phyloP scores from a whole-genome alignment of 164 flowering plant genomes.

The Nelumbo lutea region DNA sequence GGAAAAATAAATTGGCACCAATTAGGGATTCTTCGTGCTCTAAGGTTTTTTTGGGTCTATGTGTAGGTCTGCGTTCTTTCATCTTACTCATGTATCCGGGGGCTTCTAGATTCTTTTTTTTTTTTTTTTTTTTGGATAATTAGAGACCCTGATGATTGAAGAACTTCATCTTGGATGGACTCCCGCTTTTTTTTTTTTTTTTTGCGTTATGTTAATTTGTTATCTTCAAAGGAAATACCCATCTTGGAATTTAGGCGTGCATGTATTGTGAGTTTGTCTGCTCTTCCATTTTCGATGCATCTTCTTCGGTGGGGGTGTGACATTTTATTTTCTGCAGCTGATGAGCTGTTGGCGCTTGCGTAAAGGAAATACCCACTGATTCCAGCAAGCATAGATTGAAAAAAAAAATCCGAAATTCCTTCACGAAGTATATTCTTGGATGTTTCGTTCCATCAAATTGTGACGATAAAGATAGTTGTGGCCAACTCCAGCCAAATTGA shows the following conservation, averaged over 20 bases:
- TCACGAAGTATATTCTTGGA: not conserved
- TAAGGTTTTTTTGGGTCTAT: too few species aligned
- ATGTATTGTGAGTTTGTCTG: not conserved
- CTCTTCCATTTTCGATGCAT: not conserved
- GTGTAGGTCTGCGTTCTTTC: not conserved
- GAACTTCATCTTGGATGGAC: slow-evolving; percentile 11
- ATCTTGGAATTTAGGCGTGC: not conserved
- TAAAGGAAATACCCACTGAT: not conserved
- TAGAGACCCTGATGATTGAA: slow-evolving; percentile 4
- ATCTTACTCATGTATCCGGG: not conserved
- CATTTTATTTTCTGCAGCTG: not conserved
- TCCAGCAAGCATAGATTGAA: not conserved
- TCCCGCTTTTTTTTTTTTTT: not conserved
- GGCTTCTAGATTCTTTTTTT: not conserved
- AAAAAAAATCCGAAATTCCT: not conserved
- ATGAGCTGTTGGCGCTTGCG: not conserved
- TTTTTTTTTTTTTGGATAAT: slow-evolving; percentile 3
- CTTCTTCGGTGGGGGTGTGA: not conserved
- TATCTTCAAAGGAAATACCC: not conserved
- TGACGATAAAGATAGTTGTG: not conserved
- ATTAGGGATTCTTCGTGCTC: too few species aligned
- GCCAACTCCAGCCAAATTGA: not conserved
- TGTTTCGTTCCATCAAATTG: not conserved
- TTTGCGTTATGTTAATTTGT: not conserved
- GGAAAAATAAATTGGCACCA: too few species aligned